Percentiles rank a stretch among this genome's conserved stretches.
phyloP scores from a whole-genome alignment of 2,329 filamentous ascomycete species.

The Parascedosporium putredinis region DNA sequence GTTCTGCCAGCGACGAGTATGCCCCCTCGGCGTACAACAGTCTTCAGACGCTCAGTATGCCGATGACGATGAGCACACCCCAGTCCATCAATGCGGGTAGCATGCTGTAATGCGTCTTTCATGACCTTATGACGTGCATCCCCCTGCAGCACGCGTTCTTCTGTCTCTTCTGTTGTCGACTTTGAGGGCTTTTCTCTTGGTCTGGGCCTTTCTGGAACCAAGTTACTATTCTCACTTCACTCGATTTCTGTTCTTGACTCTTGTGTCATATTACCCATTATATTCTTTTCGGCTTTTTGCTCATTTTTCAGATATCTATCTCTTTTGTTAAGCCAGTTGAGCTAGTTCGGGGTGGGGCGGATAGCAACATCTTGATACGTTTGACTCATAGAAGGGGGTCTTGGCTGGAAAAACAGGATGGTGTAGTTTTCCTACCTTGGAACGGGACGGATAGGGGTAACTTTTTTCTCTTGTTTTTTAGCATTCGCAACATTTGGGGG shows the following conservation, averaged over 20 bases:
- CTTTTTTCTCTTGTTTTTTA: no score
- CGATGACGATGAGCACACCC: conserved; percentile 52
- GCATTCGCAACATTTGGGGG: not conserved
- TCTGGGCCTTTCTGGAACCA: not conserved
- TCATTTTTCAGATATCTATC: not conserved
- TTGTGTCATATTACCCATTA: conserved; percentile 11
- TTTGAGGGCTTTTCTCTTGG: not conserved
- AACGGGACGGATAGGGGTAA: not conserved
- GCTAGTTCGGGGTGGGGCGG: no score
- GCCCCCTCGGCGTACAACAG: conserved; percentile 39
- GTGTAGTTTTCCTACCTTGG: not conserved
- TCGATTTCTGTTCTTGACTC: no score
- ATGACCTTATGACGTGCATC: no score
- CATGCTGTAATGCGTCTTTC: conserved; percentile 28
- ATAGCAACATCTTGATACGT: conserved; percentile 5
- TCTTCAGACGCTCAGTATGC: conserved; percentile 52
- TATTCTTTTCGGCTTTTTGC: conserved; percentile 14
- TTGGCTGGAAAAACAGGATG: conserved; percentile 3
- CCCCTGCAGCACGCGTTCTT: no score
- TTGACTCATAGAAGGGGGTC: conserved; percentile 5
- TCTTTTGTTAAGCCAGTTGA: not conserved
- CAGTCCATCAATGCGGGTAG: conserved; percentile 33
- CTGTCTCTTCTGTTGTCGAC: no score
- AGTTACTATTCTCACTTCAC: conserved; percentile 9
- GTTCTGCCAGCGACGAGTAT: conserved; percentile 16